phyloP scores from a whole-genome alignment of 768 basidiomycete species.

The Hericium erinaceus region DNA sequence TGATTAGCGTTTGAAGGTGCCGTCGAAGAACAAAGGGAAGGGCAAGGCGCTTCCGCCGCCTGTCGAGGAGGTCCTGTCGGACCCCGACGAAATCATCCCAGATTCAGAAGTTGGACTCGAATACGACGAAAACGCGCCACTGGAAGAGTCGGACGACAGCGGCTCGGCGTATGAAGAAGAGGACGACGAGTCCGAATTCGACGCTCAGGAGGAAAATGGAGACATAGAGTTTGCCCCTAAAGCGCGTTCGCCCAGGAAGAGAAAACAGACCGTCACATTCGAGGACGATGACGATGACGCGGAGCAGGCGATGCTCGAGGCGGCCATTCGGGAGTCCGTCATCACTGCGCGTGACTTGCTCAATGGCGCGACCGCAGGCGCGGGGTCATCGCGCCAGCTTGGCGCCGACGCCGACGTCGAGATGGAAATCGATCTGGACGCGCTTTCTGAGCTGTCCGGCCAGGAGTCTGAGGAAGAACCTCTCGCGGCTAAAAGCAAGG shows the following conservation, averaged over 20 bases:
- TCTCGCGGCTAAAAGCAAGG: not conserved
- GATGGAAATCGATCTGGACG: not conserved
- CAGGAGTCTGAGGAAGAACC: not conserved
- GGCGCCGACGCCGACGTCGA: not conserved
- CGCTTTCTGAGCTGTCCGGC: not conserved
- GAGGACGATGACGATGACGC: not conserved
- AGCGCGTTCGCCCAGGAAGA: not conserved
- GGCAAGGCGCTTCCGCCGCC: not conserved
- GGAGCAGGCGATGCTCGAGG: not conserved
- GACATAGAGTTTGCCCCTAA: not conserved
- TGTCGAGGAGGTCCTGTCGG: not conserved
- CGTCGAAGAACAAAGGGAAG: not conserved
- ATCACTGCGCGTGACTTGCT: not conserved
- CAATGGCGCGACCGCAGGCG: not conserved
- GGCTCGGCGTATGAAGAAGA: not conserved
- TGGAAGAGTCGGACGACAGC: not conserved
- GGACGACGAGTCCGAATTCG: not conserved
- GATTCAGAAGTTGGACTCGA: not conserved
- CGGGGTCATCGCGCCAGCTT: not conserved
- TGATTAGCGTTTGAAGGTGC: not conserved
- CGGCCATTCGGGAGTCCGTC: not conserved
- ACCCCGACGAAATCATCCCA: not conserved
- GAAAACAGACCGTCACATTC: not conserved
- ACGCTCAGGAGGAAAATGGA: not conserved
- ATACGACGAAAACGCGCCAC: not conserved